Conservation (phyloP, 768 basidiomycete species). For the Rhizopogon salebrosus region DNA sequence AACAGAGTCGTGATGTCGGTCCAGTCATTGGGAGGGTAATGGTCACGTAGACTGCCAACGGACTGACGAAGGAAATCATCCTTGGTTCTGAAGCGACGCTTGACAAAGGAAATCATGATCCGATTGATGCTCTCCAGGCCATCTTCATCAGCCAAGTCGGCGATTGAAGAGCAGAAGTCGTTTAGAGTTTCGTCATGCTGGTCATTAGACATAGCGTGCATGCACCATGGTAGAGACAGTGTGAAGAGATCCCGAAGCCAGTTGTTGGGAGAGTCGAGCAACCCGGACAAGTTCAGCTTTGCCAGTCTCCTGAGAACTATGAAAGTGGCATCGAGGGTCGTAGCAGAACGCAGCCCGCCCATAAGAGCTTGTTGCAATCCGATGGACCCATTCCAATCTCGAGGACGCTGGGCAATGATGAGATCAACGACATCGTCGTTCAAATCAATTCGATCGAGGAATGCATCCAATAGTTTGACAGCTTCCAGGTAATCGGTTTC, state of each 20-base stretch:
- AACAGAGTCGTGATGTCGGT: conserved; percentile 79
- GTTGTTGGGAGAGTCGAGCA: conserved; percentile 67
- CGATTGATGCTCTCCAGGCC: conserved; percentile 75
- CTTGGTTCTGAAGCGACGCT: conserved; percentile 81
- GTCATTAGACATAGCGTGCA: conserved; percentile 72
- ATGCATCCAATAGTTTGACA: conserved; percentile 54
- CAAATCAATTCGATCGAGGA: conserved; percentile 68
- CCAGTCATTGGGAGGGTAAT: conserved; percentile 72
- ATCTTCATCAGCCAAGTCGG: conserved; percentile 64
- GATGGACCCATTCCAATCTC: conserved; percentile 61
- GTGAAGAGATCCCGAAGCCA: conserved; percentile 83
- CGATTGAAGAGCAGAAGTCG: conserved; percentile 70
- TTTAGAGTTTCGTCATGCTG: conserved; percentile 52
- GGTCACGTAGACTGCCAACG: conserved; percentile 77
- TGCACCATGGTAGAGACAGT: conserved; percentile 80
- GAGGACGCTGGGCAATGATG: conserved; percentile 63
- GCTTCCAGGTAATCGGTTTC: conserved; percentile 74
- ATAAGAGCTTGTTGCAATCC: conserved; percentile 69
- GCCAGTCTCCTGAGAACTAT: conserved; percentile 60
- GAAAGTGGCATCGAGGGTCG: conserved; percentile 63
- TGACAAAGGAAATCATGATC: conserved; percentile 87
- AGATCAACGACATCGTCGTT: conserved; percentile 67
- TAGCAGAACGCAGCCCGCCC: conserved; percentile 74
- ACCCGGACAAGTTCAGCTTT: conserved; percentile 50
- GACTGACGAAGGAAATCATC: conserved; percentile 94